phyloP scores from a whole-genome alignment of 2,329 filamentous ascomycete genomes.

The Anthostomella pinea region DNA sequence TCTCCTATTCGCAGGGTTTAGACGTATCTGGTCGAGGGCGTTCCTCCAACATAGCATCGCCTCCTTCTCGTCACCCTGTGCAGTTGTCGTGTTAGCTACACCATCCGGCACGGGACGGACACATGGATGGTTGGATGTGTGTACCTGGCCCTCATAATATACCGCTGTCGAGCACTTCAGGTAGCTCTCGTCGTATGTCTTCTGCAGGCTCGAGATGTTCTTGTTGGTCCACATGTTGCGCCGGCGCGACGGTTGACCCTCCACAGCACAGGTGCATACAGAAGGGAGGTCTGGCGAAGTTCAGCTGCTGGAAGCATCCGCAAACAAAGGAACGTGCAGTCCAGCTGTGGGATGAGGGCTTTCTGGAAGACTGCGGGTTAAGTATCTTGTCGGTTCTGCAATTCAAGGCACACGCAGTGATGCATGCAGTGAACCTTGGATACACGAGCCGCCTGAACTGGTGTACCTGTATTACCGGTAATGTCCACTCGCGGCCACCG shows the following conservation, averaged over 20 bases:
- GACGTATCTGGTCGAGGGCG: conserved; percentile 84
- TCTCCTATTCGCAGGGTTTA: conserved; percentile 75
- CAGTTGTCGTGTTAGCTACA: conserved; percentile 5
- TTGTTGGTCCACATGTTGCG: conserved; percentile 51
- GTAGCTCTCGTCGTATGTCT: conserved; percentile 97
- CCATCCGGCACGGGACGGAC: not conserved
- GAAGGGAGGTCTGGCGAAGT: not conserved
- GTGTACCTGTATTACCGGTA: no score
- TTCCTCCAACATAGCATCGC: conserved; percentile 87
- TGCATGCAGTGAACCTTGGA: no score
- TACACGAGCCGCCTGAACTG: no score
- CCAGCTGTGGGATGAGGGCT: no score
- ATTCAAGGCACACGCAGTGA: no score
- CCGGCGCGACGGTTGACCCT: conserved; percentile 8
- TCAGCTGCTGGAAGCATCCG: not conserved
- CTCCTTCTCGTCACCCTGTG: conserved; percentile 92
- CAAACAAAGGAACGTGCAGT: conserved; percentile 6
- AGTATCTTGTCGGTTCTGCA: no score
- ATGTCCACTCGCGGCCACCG: no score
- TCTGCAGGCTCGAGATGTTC: conserved; percentile 74
- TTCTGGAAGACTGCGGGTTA: no score
- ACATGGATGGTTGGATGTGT: conserved; percentile 2
- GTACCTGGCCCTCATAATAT: conserved; percentile 90
- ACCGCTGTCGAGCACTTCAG: conserved; percentile 92
- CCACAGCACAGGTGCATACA: conserved; percentile 10